phyloP scores from a whole-genome alignment of 805 yeast genomes.

The Barnettozyma sucrosica region DNA sequence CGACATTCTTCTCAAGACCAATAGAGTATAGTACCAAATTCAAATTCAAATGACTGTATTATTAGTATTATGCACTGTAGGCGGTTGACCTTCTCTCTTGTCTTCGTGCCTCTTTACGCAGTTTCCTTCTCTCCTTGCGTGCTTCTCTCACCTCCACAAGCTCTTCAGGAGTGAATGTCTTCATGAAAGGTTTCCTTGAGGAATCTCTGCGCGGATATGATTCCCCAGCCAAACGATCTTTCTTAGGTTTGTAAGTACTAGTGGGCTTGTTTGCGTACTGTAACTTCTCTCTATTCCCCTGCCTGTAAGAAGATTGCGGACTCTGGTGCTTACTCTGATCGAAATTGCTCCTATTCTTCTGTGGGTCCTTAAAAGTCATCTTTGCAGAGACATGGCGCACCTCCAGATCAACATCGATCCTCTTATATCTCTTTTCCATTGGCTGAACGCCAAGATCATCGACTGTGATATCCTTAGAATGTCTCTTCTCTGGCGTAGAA shows the following conservation, averaged over 20 bases:
- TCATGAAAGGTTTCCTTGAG: not conserved
- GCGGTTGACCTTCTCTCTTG: not conserved
- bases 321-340: not conserved
- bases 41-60: constrained; percentile 41
- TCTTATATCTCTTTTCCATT: not conserved
- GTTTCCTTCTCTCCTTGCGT: not conserved
- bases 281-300: not conserved
- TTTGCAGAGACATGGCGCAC: not conserved
- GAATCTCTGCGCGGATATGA: not conserved
- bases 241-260: not conserved
- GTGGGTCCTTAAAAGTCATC: not conserved
- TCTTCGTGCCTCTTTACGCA: not conserved
- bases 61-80: constrained; percentile 36
- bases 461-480: not conserved
- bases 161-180: not conserved
- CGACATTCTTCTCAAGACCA: constrained; percentile 9
- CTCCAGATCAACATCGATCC: not conserved
- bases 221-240: not conserved
- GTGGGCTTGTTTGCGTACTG: not conserved
- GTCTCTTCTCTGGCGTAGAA: not conserved
- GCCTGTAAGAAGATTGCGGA: not conserved
- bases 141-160: not conserved
- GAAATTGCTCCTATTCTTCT: not conserved
- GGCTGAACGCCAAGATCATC: not conserved
- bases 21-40: constrained; percentile 29